These are phyloP conservation scores for Lepiota subincarnata DNA, from an alignment of 768 basidiomycete genomes.

Conservation along the genomic window DNA sequence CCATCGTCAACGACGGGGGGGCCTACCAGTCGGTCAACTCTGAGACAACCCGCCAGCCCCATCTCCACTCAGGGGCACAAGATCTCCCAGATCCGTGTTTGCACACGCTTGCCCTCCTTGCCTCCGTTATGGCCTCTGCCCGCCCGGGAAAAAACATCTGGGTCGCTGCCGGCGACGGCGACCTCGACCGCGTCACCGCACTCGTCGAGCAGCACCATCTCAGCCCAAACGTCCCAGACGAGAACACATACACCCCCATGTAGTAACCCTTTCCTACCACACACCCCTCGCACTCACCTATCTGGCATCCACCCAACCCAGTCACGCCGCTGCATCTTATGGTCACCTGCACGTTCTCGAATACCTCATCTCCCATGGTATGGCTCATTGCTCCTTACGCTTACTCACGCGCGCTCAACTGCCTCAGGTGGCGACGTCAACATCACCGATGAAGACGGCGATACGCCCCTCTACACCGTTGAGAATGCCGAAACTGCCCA, in stretches of 20 bases:
- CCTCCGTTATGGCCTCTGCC: conserved; percentile 17
- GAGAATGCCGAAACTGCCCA: conserved; percentile 76
- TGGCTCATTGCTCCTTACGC: conserved; percentile 5
- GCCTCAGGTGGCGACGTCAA: conserved; percentile 80
- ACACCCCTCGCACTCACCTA: conserved; percentile 13
- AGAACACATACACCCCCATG: conserved; percentile 81
- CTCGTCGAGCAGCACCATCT: conserved; percentile 54
- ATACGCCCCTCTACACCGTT: conserved; percentile 89
- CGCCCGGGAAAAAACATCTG: conserved; percentile 68
- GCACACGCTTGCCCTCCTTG: conserved; percentile 16
- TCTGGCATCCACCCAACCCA: conserved; percentile 25
- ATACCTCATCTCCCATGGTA: conserved; percentile 75
- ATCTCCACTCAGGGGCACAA: conserved; percentile 7
- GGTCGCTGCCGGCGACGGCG: conserved; percentile 91
- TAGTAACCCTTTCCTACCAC: conserved; percentile 24
- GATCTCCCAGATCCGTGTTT: conserved; percentile 19
- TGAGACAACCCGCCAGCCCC: conserved; percentile 6
- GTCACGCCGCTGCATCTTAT: conserved; percentile 95
- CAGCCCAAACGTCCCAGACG: conserved; percentile 63
- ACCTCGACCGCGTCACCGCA: conserved; percentile 66
- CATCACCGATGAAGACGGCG: conserved; percentile 79
- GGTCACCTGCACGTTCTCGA: conserved; percentile 71
- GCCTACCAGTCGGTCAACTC: conserved; percentile 7
- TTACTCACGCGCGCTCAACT: conserved; percentile 7
- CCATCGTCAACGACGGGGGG: conserved; percentile 12